These are phyloP conservation scores for Spatholobus suberectus DNA, from an alignment of 306 rosid genomes.

Conservation along the genomic window DNA sequence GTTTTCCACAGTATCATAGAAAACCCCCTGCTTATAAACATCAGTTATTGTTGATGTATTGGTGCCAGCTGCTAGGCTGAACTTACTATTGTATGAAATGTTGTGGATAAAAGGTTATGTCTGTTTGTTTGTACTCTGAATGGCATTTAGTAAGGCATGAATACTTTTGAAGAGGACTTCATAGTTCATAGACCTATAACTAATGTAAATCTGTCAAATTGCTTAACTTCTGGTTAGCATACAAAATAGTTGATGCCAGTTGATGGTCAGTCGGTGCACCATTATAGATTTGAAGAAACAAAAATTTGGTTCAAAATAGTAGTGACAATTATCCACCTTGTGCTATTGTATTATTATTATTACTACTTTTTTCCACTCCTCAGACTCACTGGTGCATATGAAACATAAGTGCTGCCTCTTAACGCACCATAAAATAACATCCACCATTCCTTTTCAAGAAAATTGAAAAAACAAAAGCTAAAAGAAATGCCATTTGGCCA, in stretches of 20 bases:
- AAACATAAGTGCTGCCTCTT: neutral
- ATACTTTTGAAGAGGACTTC: neutral
- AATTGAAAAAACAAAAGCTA: neutral
- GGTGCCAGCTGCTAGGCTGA: conserved; percentile 35
- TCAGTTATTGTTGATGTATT: conserved; percentile 30
- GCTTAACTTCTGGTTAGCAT: neutral
- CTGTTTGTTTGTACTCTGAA: neutral
- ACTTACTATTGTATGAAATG: conserved; percentile 27
- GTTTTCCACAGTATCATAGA: neutral
- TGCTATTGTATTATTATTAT: too few species aligned
- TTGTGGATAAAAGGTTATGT: neutral
- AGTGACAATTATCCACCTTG: neutral
- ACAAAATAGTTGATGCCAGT: neutral
- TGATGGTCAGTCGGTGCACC: too few species aligned
- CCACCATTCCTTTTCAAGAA: neutral
- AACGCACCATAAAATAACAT: too few species aligned
- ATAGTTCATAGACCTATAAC: neutral
- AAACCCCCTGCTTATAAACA: conserved; percentile 14
- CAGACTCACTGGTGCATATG: neutral
- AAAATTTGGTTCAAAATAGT: neutral
- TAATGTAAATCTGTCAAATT: neutral
- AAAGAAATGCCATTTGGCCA: neutral
- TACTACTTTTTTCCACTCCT: neutral
- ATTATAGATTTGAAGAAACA: neutral
- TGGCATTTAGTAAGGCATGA: neutral